phyloP scores from a whole-genome alignment of 1,284 basidiomycete genomes.

The Coniferiporia sulphurascens region DNA sequence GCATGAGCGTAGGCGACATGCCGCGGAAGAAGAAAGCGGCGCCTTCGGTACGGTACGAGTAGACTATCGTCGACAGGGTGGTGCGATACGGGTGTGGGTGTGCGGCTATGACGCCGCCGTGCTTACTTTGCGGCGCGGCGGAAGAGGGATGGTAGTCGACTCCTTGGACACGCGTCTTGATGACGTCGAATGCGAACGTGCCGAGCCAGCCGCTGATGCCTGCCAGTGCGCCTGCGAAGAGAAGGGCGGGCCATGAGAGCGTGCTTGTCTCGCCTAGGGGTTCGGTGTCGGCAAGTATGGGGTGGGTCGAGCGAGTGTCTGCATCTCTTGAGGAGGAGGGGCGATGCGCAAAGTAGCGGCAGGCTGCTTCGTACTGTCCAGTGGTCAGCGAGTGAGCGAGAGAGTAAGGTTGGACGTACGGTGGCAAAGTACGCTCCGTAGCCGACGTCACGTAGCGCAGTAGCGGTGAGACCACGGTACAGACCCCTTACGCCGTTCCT shows the following conservation, averaged over 20 bases:
- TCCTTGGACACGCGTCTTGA: slow-evolving; percentile 83
- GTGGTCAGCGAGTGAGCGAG: slow-evolving; percentile 14
- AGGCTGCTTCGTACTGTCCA: slow-evolving; percentile 67
- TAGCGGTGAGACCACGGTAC: slow-evolving; percentile 73
- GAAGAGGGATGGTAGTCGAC: slow-evolving; percentile 16
- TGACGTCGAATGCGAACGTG: slow-evolving; percentile 81
- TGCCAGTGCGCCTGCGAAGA: slow-evolving; percentile 75
- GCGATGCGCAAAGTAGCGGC: slow-evolving; percentile 46
- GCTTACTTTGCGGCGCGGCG: slow-evolving; percentile 2
- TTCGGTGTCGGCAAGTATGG: slow-evolving; percentile 44
- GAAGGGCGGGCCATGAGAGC: slow-evolving; percentile 54
- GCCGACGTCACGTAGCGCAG: slow-evolving; percentile 69
- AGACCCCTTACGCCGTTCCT: slow-evolving; percentile 59
- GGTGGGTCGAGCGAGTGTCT: slow-evolving; percentile 7
- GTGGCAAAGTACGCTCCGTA: slow-evolving; percentile 83
- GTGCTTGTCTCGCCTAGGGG: slow-evolving; percentile 30
- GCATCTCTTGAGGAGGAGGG: slow-evolving; percentile 12
- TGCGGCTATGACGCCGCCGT: slow-evolving; percentile 16
- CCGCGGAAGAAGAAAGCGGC: slow-evolving; percentile 68
- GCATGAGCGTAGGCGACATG: slow-evolving; percentile 70
- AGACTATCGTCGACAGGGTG: slow-evolving; percentile 48
- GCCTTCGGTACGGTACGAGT: slow-evolving; percentile 66
- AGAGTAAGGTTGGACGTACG: slow-evolving; percentile 34
- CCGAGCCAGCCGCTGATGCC: slow-evolving; percentile 67
- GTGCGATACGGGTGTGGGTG: slow-evolving; percentile 46